Percentiles rank a stretch among this genome's conserved stretches.
Conservation (phyloP, 2,329 filamentous ascomycete genomes). For the Fusarium papillatum region DNA sequence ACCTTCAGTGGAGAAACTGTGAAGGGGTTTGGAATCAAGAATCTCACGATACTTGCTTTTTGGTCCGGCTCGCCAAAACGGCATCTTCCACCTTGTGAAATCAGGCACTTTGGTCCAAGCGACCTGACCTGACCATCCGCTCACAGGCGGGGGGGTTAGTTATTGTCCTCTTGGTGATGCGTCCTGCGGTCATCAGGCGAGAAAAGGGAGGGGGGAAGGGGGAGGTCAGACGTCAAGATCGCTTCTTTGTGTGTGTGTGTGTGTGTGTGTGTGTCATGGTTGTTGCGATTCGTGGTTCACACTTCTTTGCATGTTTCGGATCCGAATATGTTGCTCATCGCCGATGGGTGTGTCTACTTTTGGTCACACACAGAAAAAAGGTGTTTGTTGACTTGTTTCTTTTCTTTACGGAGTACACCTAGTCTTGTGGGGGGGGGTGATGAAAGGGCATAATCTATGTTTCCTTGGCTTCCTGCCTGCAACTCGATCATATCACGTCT, state of each 20-base stretch:
- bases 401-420: neutral
- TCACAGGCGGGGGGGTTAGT: neutral
- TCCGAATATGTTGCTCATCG: slow-evolving; percentile 4
- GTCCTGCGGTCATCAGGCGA: slow-evolving; percentile 31
- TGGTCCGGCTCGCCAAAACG: neutral
- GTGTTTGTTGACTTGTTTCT: neutral
- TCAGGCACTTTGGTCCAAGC: slow-evolving; percentile 16
- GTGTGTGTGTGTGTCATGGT: neutral
- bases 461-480: neutral
- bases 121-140: neutral
- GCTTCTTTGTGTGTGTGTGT: neutral
- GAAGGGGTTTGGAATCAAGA: neutral
- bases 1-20: slow-evolving; percentile 9
- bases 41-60: neutral
- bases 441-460: neutral
- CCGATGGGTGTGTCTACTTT: slow-evolving; percentile 15
- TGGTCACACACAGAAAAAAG: neutral
- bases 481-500: slow-evolving; percentile 19
- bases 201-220: neutral
- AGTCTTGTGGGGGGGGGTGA: neutral
- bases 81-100: slow-evolving; percentile 1
- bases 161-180: slow-evolving; percentile 12
- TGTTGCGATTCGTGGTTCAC: neutral
- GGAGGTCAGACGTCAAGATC: neutral
- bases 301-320: slow-evolving; percentile 6